Percentiles rank a stretch among this genome's conserved stretches.
phyloP scores from a whole-genome alignment of 169 alveolate species.

The Cryptosporidium baileyi region DNA sequence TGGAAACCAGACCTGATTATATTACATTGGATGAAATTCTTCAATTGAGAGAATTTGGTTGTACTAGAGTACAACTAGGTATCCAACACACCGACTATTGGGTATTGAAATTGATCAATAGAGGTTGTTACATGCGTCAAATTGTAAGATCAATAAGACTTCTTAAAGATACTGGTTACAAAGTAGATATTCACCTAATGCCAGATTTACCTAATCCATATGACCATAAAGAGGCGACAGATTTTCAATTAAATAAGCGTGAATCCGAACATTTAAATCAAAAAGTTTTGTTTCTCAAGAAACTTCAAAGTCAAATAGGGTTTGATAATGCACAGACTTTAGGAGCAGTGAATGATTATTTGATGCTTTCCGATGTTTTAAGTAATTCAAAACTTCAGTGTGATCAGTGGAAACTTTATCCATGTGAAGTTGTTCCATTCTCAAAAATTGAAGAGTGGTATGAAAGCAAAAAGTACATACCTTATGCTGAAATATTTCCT shows the following conservation, averaged over 20 bases:
- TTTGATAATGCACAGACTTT: slow-evolving; percentile 45
- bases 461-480: slow-evolving; percentile 83
- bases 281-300: not conserved
- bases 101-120: slow-evolving; percentile 82
- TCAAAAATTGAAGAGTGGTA: slow-evolving; percentile 88
- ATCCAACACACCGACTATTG: slow-evolving; percentile 91
- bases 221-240: slow-evolving; percentile 50
- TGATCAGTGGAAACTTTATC: slow-evolving; percentile 95
- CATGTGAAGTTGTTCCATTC: slow-evolving; percentile 93
- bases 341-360: slow-evolving; percentile 82
- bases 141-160: slow-evolving; percentile 85
- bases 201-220: slow-evolving; percentile 89
- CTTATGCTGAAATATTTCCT: slow-evolving; percentile 88
- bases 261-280: not conserved
- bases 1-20: slow-evolving; percentile 93
- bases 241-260: not conserved
- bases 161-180: slow-evolving; percentile 89
- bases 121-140: slow-evolving; percentile 80
- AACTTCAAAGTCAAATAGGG: slow-evolving; percentile 30
- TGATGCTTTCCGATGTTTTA: slow-evolving; percentile 86
- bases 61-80: slow-evolving; percentile 93
- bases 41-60: slow-evolving; percentile 85
- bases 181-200: slow-evolving; percentile 94
- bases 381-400: slow-evolving; percentile 88
- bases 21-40: slow-evolving; percentile 85